Evolutionary conservation across 2,329 filamentous ascomycete genomes (phyloP).

Genomic region (Xylariaceae sp.): DNA sequence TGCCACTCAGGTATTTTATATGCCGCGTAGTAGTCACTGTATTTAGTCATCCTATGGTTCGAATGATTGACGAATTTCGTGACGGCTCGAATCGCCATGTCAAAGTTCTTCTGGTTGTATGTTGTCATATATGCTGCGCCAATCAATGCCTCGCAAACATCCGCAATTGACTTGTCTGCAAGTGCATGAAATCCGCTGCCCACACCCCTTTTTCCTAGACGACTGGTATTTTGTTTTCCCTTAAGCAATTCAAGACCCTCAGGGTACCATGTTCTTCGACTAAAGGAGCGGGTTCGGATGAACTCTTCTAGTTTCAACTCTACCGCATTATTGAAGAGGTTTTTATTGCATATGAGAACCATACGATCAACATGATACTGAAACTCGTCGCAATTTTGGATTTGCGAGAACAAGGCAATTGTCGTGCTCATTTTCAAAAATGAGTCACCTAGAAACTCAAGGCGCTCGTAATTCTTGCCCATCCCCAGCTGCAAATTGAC

Average conservation of each 20-base stretch:
- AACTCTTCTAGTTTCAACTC: conserved; percentile 72
- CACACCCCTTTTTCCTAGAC: conserved; percentile 67
- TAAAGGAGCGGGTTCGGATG: conserved; percentile 83
- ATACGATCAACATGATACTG: conserved; percentile 91
- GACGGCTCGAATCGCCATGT: conserved; percentile 67
- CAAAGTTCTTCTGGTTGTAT: conserved; percentile 51
- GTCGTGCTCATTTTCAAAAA: conserved; percentile 97
- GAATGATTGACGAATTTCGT: conserved; percentile 71
- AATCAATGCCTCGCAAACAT: conserved; percentile 93
- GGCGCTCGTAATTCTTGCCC: conserved; percentile 92
- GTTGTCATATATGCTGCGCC: conserved; percentile 75
- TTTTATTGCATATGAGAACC: conserved; percentile 88
- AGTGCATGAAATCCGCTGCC: conserved; percentile 66
- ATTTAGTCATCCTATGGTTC: conserved; percentile 72
- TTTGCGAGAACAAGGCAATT: conserved; percentile 79
- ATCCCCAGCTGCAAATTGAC: conserved; percentile 82
- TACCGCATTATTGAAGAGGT: conserved; percentile 79
- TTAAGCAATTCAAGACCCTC: conserved; percentile 73
- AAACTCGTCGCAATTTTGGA: conserved; percentile 80
- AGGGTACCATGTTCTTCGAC: conserved; percentile 87
- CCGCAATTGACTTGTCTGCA: conserved; percentile 88
- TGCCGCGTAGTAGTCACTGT: conserved; percentile 72
- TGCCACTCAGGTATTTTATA: conserved; percentile 79
- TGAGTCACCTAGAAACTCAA: conserved; percentile 92
- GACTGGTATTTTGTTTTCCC: conserved; percentile 67